These are phyloP conservation scores for Fraxinus nigra DNA, from an alignment of 305 asterid species.

Conservation along the genomic window DNA sequence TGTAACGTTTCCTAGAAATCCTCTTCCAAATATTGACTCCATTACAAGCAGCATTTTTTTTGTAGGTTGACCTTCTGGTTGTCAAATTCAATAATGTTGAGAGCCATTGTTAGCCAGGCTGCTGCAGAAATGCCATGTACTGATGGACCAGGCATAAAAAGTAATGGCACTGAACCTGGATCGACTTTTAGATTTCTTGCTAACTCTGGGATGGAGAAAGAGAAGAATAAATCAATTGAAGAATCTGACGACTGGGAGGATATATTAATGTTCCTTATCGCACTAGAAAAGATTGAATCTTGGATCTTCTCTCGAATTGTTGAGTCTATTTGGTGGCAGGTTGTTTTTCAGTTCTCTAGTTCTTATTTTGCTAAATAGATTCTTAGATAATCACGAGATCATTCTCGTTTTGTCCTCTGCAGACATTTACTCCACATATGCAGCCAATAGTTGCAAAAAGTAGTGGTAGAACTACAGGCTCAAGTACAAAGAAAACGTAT, in stretches of 20 bases:
- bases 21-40: neutral
- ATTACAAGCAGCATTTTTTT: constrained; percentile 1
- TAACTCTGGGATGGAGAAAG: constrained; percentile 14
- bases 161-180: constrained; percentile 20
- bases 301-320: constrained; percentile 86
- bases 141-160: constrained; percentile 17
- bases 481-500: constrained; percentile 37
- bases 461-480: constrained; percentile 31
- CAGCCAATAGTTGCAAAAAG: constrained; percentile 50
- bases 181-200: constrained; percentile 14
- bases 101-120: constrained; percentile 70
- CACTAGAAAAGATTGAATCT: constrained; percentile 87
- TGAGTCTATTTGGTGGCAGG: constrained; percentile 99
- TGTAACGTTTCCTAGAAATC: neutral
- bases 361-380: neutral
- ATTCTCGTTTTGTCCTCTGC: constrained; percentile 25
- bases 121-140: constrained; percentile 50
- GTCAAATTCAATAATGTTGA: constrained; percentile 84
- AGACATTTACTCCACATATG: constrained; percentile 89
- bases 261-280: constrained; percentile 53
- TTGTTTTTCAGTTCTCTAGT: constrained; percentile 23
- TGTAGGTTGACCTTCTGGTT: constrained; percentile 91
- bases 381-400: constrained; percentile 15
- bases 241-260: constrained; percentile 77
- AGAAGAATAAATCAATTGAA: constrained; percentile 29